phyloP scores from a whole-genome alignment of 768 basidiomycete species.

The Suillus decipiens region DNA sequence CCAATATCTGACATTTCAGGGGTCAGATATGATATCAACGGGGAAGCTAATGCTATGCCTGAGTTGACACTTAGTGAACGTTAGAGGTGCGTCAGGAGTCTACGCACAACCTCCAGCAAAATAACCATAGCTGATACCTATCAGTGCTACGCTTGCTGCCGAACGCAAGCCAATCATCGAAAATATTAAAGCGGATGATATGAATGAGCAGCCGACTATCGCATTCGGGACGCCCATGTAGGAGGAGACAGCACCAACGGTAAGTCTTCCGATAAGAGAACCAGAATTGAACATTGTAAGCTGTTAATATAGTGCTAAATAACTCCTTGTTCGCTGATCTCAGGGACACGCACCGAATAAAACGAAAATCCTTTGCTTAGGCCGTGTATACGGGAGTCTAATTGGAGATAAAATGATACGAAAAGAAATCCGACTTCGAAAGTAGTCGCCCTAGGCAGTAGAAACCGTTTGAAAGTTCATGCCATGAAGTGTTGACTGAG shows the following conservation, averaged over 20 bases:
- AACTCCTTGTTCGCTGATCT: neutral
- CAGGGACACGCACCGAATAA: constrained; percentile 44
- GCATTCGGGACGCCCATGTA: no score
- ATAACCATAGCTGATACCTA: constrained; percentile 49
- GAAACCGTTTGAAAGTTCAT: neutral
- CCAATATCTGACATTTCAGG: constrained; percentile 30
- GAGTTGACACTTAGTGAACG: neutral
- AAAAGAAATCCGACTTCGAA: constrained; percentile 44
- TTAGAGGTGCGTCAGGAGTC: neutral
- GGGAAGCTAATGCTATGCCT: constrained; percentile 44
- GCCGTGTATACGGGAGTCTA: constrained; percentile 52
- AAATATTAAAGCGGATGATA: constrained; percentile 45
- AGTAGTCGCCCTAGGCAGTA: constrained; percentile 12
- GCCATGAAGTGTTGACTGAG: constrained; percentile 1
- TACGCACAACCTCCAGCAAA: constrained; percentile 40
- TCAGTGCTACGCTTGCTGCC: constrained; percentile 40
- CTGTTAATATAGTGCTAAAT: constrained; percentile 23
- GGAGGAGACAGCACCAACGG: constrained; percentile 31
- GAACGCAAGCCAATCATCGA: constrained; percentile 45
- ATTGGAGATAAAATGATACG: constrained; percentile 59
- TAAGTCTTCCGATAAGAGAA: constrained; percentile 48
- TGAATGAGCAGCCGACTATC: constrained; percentile 6
- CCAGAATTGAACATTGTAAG: constrained; percentile 54
- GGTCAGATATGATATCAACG: constrained; percentile 47
- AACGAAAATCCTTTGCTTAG: constrained; percentile 34